Evolutionary conservation across 306 rosid genomes (phyloP).

Genomic region (Sechiopsis laciniata): DNA sequence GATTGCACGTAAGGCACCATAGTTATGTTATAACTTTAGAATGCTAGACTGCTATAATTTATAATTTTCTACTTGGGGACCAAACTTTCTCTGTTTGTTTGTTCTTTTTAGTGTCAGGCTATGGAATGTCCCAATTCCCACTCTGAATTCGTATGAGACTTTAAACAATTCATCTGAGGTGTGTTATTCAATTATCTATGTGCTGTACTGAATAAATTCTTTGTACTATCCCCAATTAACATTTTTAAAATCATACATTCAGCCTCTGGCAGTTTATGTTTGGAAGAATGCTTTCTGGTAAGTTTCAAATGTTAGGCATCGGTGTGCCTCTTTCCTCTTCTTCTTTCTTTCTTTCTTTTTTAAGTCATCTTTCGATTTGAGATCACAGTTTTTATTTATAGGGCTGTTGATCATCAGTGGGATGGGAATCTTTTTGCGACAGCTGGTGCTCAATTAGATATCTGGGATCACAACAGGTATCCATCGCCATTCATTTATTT

Average conservation of each 20-base stretch:
- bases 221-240: slow-evolving; percentile 19
- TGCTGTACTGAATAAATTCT: background rate
- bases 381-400: slow-evolving; percentile 26
- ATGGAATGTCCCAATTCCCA: slow-evolving; percentile 61
- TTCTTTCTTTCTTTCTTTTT: background rate
- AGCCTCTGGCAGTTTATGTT: slow-evolving; percentile 63
- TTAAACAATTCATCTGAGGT: slow-evolving; percentile 50
- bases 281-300: slow-evolving; percentile 86
- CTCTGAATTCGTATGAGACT: slow-evolving; percentile 40
- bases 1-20: slow-evolving; percentile 68
- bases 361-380: background rate
- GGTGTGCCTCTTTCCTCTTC: background rate
- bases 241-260: slow-evolving; percentile 24
- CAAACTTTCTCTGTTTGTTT: slow-evolving; percentile 17
- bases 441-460: slow-evolving; percentile 77
- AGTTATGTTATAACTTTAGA: background rate
- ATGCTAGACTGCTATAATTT: background rate
- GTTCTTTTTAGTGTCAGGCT: slow-evolving; percentile 63
- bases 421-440: slow-evolving; percentile 82
- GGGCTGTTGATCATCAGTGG: slow-evolving; percentile 94
- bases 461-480: slow-evolving; percentile 92
- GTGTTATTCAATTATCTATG: background rate
- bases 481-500: slow-evolving; percentile 22
- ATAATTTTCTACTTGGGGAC: slow-evolving; percentile 3
- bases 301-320: slow-evolving; percentile 23